Evolutionary conservation across 2,329 filamentous ascomycete species (phyloP), one percentile per base, ranked within the genome.

Genomic region (Beauveria sp.): DNA sequence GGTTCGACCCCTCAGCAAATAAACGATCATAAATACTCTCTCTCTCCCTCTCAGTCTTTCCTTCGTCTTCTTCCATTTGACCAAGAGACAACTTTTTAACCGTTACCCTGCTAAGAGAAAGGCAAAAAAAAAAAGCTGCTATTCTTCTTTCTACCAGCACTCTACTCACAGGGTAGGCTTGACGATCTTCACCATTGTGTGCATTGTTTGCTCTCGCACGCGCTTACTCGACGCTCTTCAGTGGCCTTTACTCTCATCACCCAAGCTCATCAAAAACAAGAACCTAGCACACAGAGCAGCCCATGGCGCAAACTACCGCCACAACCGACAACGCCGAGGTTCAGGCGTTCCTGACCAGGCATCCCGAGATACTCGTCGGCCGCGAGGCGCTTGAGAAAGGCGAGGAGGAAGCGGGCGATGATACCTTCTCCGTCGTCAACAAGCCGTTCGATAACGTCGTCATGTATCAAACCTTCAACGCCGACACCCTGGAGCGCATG

Each of bases 361-460:
- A 65, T 47, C 61, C 64, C 18, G 61, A 65, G 10, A 43, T 65
- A 2, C 45, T 58, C 40, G 53, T 65, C 54, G 64, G 64, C 28
- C 64, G 64, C 38, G 61, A 60, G 7, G 63, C 64, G 10, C 59
- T 57, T 14, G 59, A 45, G 7, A 54, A 62, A 34, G 62, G 63
- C 24, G 54, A 60, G 40, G 59, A 58, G 10, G 40, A 51, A 2
- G 34, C 43, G 30, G 64, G 62, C 43, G 50, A 52, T 28, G 60
- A 64, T 46, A 65, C 64, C n/a, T 65, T 65, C 40, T 50, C 43
- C 24, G 42, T 64, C n/a, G 47, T 63, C 45, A 64, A 65, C 63
- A 64, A 65, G 57, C 64, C 64, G 6, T 43, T 61, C 12, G 26
- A 38, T 38, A 62, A 64, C 42, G 52, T 64, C 42, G 60, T 65